Evolutionary conservation across 2,329 filamentous ascomycete species (phyloP), one percentile per base, ranked within the genome.

Genomic region (Phyllosticta citriasiana): DNA sequence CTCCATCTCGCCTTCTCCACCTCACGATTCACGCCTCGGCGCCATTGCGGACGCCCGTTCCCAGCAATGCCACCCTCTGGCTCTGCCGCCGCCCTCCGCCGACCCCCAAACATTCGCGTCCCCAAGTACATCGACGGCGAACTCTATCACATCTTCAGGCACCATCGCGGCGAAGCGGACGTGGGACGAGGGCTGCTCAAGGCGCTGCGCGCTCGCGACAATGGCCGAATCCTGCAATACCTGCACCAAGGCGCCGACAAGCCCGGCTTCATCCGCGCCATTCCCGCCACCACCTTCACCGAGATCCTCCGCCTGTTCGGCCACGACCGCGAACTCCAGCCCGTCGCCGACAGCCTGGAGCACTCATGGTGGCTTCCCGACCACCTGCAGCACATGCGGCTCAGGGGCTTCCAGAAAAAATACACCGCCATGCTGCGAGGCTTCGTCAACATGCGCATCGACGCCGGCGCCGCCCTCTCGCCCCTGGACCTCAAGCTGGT

Each of bases 231-330:
- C 25, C 10, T 58, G 66, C 14, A 67, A 66, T 27, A 40, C 64
- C n/a, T 59, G 71, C 7, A 35, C 8, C 14, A n/a, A 4, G 60
- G 60, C 60, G 60, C 55, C n/a, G 25, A 50, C 55, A 67, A 74
- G 50, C 27, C 62, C 22, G 64, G 67, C 8, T 71, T 69, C 57
- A 62, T 75, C 26, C 55, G 51, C 22, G 67, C 66, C 4, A 69
- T 91, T 24, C 78, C 86, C 0, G 71, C 77, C 1, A 75, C 79
- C 1, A 80, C 80, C 0, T 85, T 91, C 67, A 83, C 84, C 1
- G 84, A 88, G 64, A 80, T 88, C 9, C 70, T 92, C 30, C 79
- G 80, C 35, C 77, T 79, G 4, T 72, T 91, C 8, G 84, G 88
- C 62, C 86, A 88, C 0, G 67, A 72, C 25, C 71, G 80, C 64